Base-by-base conservation (phyloP, 768 basidiomycete genomes). In the Lactarius hatsudake region DNA sequence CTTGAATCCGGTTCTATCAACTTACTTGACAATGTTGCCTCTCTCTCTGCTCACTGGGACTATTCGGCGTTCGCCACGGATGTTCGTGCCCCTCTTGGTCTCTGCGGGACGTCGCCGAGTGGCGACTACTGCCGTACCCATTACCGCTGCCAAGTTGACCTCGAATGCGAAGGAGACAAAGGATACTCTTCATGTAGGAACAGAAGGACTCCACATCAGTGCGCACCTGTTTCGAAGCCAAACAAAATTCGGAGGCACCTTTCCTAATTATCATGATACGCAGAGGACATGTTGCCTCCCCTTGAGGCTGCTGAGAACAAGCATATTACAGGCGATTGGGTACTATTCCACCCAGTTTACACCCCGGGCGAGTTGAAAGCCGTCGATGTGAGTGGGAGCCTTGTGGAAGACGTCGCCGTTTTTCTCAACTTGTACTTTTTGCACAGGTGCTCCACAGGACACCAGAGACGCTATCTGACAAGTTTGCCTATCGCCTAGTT, bases 331-430 rank as follows among this genome's bases (percentile, higher is more conserved):
- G 91, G 91, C 2, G 91, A 92, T 72, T 97, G 94, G 93, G 93
- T 96, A 13, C 79, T 97, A 2, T 93, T 94, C 74, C 93, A 96
- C 74, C 96, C 96, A 0, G 94, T 96, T 2, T 98, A 98, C 75
- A 86, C 90, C 7, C 75, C 79, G 20, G 85, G 86, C 43, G 93
- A 94, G 73, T 74, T 93, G 59, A 86, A 79, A 69, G 83, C 90
- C 17, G 91, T 93, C 18, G 80, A 90, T 76, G 91, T 90, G 72
- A 59, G 77, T 66, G 12, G 26, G 48, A 23, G 17, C 40, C 26
- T 32, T 23, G 36, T 8, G 15, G 12, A 13, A 38, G 12, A 45
- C 51, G 23, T 51, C 5, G 26, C 48, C 0, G 30, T 30, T 12
- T 20, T 20, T 61, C 40, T 53, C 17, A 60, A 13, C 36, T 45